Evolutionary conservation across 176 grass and related monocot species (phyloP).

Genomic region (Saccharum officinarum): DNA sequence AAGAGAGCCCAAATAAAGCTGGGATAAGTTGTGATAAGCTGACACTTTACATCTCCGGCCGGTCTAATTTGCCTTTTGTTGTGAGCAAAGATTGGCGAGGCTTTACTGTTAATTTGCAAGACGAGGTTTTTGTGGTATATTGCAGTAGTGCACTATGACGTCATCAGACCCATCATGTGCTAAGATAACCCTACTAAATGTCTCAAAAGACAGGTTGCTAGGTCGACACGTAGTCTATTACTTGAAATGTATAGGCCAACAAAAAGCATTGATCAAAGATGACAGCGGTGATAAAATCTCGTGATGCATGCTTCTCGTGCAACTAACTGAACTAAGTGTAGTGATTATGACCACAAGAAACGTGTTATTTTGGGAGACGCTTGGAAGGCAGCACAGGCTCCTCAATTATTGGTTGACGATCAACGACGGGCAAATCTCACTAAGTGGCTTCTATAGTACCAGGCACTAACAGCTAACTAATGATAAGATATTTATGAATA

Average conservation of each 20-base stretch:
- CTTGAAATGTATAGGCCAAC: neutral
- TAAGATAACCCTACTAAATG: no score
- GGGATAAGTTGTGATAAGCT: slow-evolving; percentile 9
- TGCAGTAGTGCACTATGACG: neutral
- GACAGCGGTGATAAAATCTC: neutral
- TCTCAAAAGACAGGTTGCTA: no score
- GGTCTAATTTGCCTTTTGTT: slow-evolving; percentile 13
- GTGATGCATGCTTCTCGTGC: neutral
- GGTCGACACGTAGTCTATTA: no score
- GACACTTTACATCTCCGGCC: slow-evolving; percentile 6
- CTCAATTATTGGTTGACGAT: neutral
- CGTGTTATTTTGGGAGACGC: neutral
- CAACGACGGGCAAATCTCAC: neutral
- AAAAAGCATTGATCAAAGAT: neutral
- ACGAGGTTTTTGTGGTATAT: neutral
- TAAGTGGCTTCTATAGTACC: neutral
- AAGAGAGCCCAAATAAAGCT: neutral
- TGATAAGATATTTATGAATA: neutral
- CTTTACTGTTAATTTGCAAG: neutral
- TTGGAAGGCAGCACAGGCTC: neutral
- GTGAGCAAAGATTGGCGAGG: neutral
- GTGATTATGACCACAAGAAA: neutral
- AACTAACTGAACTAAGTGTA: neutral
- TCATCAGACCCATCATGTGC: neutral
- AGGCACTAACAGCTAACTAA: neutral